These are phyloP conservation scores for Hyaloperonospora brassicae DNA, from an alignment of 352 stramenopile genomes.

Conservation along the genomic window DNA sequence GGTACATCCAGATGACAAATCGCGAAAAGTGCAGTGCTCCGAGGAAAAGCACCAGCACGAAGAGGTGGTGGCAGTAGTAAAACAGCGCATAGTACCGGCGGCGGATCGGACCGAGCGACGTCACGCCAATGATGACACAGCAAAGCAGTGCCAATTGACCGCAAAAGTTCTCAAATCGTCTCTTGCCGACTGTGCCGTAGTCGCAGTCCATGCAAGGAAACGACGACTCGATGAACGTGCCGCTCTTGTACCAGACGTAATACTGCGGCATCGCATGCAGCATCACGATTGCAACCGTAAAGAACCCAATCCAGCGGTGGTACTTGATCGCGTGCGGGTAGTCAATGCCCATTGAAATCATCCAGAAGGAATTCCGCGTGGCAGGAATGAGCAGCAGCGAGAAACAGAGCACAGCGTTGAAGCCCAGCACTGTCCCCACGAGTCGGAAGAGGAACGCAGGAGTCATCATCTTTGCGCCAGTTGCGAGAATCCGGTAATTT, in stretches of 20 bases:
- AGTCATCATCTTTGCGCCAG: constrained; percentile 35
- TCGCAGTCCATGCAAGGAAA: constrained; percentile 70
- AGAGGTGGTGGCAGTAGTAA: constrained; percentile 85
- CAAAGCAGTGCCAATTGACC: constrained; percentile 62
- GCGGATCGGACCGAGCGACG: constrained; percentile 65
- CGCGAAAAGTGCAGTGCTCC: constrained; percentile 64
- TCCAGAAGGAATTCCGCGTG: constrained; percentile 77
- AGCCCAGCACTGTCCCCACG: constrained; percentile 58
- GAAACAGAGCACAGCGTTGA: constrained; percentile 67
- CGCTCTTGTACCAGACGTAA: constrained; percentile 49
- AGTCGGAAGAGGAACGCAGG: constrained; percentile 35
- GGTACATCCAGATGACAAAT: constrained; percentile 84
- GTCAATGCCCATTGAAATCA: constrained; percentile 75
- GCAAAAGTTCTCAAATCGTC: constrained; percentile 66
- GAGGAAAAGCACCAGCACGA: constrained; percentile 70
- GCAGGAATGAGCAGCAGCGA: constrained; percentile 53
- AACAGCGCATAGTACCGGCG: constrained; percentile 80
- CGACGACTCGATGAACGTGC: constrained; percentile 42
- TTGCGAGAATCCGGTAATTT: constrained; percentile 44
- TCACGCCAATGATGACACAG: constrained; percentile 66
- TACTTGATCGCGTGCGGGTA: constrained; percentile 86
- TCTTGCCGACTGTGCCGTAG: constrained; percentile 52
- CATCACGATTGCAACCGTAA: constrained; percentile 57
- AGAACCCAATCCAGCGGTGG: constrained; percentile 77
- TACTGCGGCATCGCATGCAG: constrained; percentile 70